phyloP scores from a whole-genome alignment of 2,329 filamentous ascomycete genomes.

The Neurospora sp. region DNA sequence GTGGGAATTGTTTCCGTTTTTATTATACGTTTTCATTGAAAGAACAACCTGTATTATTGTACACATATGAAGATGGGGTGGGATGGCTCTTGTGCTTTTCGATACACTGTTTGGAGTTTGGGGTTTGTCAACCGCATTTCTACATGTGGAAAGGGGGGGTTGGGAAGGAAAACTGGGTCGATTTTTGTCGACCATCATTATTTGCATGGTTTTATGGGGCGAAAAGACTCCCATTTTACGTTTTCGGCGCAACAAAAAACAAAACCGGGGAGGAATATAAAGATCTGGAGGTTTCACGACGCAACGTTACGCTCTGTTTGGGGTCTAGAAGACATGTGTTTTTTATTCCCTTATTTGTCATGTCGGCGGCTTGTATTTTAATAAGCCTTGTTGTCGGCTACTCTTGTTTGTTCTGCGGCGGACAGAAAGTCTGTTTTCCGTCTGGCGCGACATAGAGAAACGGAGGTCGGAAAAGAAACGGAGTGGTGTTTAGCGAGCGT shows the following conservation, averaged over 20 bases:
- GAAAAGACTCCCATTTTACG: background rate
- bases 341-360: background rate
- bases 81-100: background rate
- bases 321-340: background rate
- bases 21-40: background rate
- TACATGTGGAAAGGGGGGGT: background rate
- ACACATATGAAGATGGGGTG: background rate
- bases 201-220: background rate
- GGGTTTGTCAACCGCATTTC: background rate
- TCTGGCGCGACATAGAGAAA: background rate
- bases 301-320: background rate
- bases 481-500: background rate
- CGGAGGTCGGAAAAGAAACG: background rate
- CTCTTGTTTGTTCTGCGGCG: background rate
- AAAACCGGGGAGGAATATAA: background rate
- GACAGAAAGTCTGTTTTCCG: background rate
- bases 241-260: background rate
- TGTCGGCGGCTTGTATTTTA: background rate
- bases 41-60: background rate
- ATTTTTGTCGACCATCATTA: background rate
- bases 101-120: background rate
- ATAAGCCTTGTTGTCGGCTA: background rate
- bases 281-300: background rate
- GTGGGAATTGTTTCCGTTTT: background rate
- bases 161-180: background rate